Evolutionary conservation across 805 yeast genomes (phyloP).

Genomic region (Priceomyces haplophilus): DNA sequence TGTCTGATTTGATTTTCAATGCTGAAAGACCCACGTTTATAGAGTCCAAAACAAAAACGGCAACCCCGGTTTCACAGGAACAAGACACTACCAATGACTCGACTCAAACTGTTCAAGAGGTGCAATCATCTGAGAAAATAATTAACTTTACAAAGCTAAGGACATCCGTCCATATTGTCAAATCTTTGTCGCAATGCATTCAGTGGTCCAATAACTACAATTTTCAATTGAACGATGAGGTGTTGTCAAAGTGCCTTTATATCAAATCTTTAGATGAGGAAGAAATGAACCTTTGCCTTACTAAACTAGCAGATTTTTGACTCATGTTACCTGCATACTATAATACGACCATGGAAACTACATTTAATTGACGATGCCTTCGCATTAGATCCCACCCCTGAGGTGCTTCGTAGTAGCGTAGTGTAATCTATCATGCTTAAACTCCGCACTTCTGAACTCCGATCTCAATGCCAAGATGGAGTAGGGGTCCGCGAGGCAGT

Average conservation of each 20-base stretch:
- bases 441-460: not conserved
- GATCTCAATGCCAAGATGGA: not conserved
- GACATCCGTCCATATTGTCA: constrained; percentile 72
- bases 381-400: too few relatives aligned
- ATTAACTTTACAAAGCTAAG: constrained; percentile 78
- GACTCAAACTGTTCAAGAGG: constrained; percentile 9
- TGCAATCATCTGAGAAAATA: constrained; percentile 32
- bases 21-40: constrained; percentile 56
- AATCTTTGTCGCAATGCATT: constrained; percentile 72
- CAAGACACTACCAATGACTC: constrained; percentile 6
- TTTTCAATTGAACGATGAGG: constrained; percentile 53
- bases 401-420: too few relatives aligned
- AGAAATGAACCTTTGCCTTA: constrained; percentile 51
- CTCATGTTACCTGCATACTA: not conserved
- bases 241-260: constrained; percentile 81
- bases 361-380: too few relatives aligned
- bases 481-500: not conserved
- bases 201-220: constrained; percentile 79
- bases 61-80: constrained; percentile 5
- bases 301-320: constrained; percentile 2
- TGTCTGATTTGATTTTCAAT: constrained; percentile 79
- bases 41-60: constrained; percentile 3
- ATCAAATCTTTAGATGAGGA: constrained; percentile 69
- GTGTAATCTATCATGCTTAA: not conserved
- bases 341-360: not conserved